phyloP scores from a whole-genome alignment of 1,284 basidiomycete genomes.

The Cystobasidium sp. region DNA sequence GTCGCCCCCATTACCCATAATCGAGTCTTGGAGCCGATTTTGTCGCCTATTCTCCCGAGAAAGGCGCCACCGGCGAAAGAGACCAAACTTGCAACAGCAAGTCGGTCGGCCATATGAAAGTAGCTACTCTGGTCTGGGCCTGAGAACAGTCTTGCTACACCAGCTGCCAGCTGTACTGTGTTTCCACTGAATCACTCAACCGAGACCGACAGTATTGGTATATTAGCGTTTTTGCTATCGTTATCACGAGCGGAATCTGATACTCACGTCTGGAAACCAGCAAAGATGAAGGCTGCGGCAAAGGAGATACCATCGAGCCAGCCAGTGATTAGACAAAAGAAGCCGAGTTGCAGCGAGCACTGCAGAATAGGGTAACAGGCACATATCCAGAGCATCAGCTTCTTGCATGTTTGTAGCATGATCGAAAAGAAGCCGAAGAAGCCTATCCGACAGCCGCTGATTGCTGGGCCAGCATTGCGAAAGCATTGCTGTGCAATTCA shows the following conservation, averaged over 20 bases:
- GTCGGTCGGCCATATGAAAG: constrained; percentile 77
- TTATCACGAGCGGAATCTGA: neutral
- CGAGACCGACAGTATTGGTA: neutral
- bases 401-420: neutral
- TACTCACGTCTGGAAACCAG: constrained; percentile 72
- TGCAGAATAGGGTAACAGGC: neutral
- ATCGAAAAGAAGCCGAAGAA: neutral
- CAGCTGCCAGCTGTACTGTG: constrained; percentile 65
- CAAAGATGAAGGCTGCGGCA: constrained; percentile 69
- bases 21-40: constrained; percentile 71
- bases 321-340: constrained; percentile 42
- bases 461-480: neutral
- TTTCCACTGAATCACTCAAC: constrained; percentile 54
- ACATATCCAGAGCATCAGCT: neutral
- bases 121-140: constrained; percentile 59
- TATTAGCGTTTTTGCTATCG: neutral
- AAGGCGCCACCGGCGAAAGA: constrained; percentile 65
- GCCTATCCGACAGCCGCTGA: neutral
- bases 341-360: constrained; percentile 33
- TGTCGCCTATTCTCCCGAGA: constrained; percentile 58
- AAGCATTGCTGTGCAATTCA: neutral
- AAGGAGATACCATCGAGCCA: constrained; percentile 42
- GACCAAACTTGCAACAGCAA: constrained; percentile 75
- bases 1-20: constrained; percentile 74
- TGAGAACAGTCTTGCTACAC: constrained; percentile 69